Base-by-base conservation (phyloP, 176 grass and related monocot genomes). In the Avena atlantica region DNA sequence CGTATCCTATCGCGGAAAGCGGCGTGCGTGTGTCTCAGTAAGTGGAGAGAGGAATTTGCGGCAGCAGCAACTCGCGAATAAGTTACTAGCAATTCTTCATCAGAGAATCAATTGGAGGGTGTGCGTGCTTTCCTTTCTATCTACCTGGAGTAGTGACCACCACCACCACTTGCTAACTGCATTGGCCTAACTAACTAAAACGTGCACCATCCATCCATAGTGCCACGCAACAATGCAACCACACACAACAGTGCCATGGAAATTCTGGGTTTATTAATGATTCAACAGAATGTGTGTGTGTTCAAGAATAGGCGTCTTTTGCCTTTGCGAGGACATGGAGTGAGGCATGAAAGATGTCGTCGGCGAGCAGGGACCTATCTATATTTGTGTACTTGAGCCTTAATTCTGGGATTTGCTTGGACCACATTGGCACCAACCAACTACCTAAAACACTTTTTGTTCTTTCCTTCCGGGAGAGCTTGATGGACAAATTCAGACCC, bases 1-100 rank as follows among this genome's bases (percentile, higher is more conserved):
- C 25, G 52, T 61, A 78, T 72, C 84, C 79, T 42, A 51, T n/a
- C 0, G 25, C 42, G 3, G 52, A 86, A 89, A 49, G 61, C 8
- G 59, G 2, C 7, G 71, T 51, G 14, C 24, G 44, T 70, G 2
- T 13, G 70, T 27, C 11, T 27, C 11, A 24, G 44, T 70, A 5
- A 66, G 59, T 49, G 70, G 56, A 23, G 40, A 1, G 83, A 63
- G 58, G 72, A 49, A 40, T 12, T 20, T 24, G 67, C 37, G 36
- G 64, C 65, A 16, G 59, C 59, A 12, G 2, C 60, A 24, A 23
- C 77, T 68, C 45, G 48, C 10, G 47, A 36, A 63, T 77, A 45
- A 24, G 2, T 6, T 80, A 40, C 40, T 42, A 81, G 4, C 62
- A 81, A 34, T 34, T 34, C 31, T 81, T 81, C 79, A 34, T 2